Evolutionary conservation across 2,329 filamentous ascomycete genomes (phyloP).

Genomic region (Aspergillus brunneoviolaceus): DNA sequence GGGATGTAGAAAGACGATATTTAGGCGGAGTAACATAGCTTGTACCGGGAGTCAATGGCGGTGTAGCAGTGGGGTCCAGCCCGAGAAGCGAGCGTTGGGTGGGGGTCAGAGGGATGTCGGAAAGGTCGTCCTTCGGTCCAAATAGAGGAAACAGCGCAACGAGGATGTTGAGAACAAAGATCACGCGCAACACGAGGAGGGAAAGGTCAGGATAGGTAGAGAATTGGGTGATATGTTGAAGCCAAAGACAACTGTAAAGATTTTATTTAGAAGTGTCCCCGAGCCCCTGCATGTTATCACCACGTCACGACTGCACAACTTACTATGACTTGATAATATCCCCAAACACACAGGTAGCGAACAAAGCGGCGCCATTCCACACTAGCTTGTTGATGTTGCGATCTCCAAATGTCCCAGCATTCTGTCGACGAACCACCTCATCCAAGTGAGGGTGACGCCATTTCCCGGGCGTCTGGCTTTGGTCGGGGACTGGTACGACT

Average conservation of each 20-base stretch:
- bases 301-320: constrained; percentile 13
- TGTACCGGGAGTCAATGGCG: constrained; percentile 64
- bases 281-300: no score
- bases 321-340: constrained; percentile 40
- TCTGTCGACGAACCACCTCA: constrained; percentile 80
- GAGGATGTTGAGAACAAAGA: constrained; percentile 69
- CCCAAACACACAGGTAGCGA: constrained; percentile 50
- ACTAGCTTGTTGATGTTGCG: constrained; percentile 69
- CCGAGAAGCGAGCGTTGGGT: constrained; percentile 82
- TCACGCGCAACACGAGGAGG: constrained; percentile 58
- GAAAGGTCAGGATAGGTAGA: constrained; percentile 46
- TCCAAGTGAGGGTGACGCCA: constrained; percentile 89
- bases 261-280: constrained; percentile 18
- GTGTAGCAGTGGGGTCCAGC: constrained; percentile 66
- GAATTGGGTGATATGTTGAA: constrained; percentile 35
- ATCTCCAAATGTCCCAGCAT: constrained; percentile 74
- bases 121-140: constrained; percentile 70
- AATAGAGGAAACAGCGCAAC: constrained; percentile 71
- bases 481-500: constrained; percentile 28
- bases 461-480: constrained; percentile 61
- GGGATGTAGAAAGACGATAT: constrained; percentile 71
- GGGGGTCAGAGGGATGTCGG: constrained; percentile 89
- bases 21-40: constrained; percentile 82
- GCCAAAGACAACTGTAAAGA: constrained; percentile 35
- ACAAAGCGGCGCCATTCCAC: constrained; percentile 63